Conservation (phyloP, 106 monocot species). For the Dendrobium huoshanense region DNA sequence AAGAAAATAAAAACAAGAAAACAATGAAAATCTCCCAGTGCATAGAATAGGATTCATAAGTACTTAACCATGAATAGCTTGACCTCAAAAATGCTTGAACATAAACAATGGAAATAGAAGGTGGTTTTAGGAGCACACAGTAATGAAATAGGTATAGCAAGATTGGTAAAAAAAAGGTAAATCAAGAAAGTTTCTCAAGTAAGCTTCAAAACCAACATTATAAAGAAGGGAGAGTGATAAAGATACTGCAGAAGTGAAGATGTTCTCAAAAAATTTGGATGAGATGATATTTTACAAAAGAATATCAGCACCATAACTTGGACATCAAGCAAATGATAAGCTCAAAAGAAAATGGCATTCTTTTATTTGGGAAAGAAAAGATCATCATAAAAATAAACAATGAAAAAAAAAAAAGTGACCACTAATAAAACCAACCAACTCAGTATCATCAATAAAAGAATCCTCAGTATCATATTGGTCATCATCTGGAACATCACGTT, state of each 20-base stretch:
- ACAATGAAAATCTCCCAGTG: too few relatives aligned
- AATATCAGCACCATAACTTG: background rate
- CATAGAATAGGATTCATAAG: too few relatives aligned
- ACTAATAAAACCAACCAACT: conserved; percentile 60
- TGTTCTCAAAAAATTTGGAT: background rate
- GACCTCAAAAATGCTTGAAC: too few relatives aligned
- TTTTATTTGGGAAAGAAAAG: background rate
- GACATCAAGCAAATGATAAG: background rate
- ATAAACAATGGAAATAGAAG: too few relatives aligned
- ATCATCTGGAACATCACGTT: conserved; percentile 82
- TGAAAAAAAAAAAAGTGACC: background rate
- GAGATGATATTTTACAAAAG: background rate
- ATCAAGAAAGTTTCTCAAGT: background rate
- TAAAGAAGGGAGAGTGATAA: background rate
- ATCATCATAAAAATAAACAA: background rate
- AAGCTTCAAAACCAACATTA: too few relatives aligned
- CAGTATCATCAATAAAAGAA: conserved; percentile 97
- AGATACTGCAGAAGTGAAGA: background rate
- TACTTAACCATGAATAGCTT: too few relatives aligned
- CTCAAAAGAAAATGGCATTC: background rate
- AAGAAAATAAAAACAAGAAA: background rate
- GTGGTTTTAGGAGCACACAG: too few relatives aligned
- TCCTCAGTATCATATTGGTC: conserved; percentile 99
- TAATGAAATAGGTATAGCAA: background rate
- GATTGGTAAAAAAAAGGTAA: background rate